Evolutionary conservation across 305 asterid genomes (phyloP).

Genomic region (Plantago lanceolata): DNA sequence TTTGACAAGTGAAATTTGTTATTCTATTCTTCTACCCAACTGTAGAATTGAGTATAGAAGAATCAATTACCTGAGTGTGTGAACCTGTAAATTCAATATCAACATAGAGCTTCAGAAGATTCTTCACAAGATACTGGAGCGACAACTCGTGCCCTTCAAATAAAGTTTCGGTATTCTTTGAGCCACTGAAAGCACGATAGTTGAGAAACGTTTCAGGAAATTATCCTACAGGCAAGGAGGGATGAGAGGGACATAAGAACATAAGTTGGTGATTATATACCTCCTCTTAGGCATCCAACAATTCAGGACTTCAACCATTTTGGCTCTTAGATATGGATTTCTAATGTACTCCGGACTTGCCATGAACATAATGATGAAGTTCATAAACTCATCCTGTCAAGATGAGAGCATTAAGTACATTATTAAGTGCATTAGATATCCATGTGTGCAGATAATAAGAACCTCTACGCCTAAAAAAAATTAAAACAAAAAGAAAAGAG

Average conservation of each 20-base stretch:
- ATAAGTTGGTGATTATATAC: conserved; percentile 30
- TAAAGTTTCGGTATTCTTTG: conserved; percentile 72
- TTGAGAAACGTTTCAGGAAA: conserved; percentile 4
- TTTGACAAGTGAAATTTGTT: conserved; percentile 7
- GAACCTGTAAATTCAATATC: conserved; percentile 99
- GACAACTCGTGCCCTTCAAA: conserved; percentile 91
- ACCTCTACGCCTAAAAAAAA: conserved; percentile 6
- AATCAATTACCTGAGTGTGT: conserved; percentile 80
- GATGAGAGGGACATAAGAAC: background rate
- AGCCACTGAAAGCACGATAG: conserved; percentile 51
- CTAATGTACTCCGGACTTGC: conserved; percentile 86
- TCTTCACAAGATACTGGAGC: conserved; percentile 77
- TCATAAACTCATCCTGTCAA: conserved; percentile 90
- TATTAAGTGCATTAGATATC: conserved; percentile 18
- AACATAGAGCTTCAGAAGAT: conserved; percentile 90
- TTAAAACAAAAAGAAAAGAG: background rate
- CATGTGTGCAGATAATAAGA: conserved; percentile 10
- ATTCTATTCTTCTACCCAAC: background rate
- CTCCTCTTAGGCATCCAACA: conserved; percentile 97
- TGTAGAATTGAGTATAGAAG: conserved; percentile 15
- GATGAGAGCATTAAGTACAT: conserved; percentile 11
- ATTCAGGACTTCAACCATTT: conserved; percentile 98
- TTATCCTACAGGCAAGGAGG: conserved; percentile 5
- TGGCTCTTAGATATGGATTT: conserved; percentile 91
- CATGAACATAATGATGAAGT: conserved; percentile 98